Evolutionary conservation across 208 protist species (phyloP).

Genomic region (Leishmania martiniquensis): DNA sequence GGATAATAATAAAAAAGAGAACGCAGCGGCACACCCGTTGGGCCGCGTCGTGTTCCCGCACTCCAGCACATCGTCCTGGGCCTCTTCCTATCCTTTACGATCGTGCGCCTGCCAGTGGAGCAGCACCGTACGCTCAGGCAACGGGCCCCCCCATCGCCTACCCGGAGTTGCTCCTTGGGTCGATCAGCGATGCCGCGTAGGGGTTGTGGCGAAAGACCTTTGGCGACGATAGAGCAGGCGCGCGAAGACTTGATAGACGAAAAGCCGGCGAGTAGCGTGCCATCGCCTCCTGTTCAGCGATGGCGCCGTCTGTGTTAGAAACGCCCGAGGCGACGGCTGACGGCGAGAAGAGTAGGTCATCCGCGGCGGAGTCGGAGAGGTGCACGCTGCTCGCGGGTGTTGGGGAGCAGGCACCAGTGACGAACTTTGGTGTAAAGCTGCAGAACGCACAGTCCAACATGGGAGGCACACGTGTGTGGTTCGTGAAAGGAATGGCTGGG

Average conservation of each 20-base stretch:
- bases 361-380: constrained; percentile 11
- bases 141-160: neutral
- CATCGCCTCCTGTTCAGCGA: constrained; percentile 1
- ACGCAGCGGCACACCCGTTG: neutral
- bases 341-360: neutral
- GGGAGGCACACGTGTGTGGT: neutral
- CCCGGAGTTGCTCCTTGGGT: neutral
- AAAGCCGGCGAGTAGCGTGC: constrained; percentile 4
- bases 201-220: constrained; percentile 9
- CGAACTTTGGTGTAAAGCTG: neutral
- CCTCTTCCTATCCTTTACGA: neutral
- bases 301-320: neutral
- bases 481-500: neutral
- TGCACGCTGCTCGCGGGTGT: constrained; percentile 5
- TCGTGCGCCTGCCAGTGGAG: neutral
- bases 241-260: neutral
- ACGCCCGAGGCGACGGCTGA: neutral
- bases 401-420: neutral
- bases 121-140: neutral
- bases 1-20: neutral
- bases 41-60: neutral
- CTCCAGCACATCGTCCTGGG: neutral
- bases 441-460: neutral
- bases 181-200: constrained; percentile 5
- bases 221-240: neutral